Base-by-base conservation (phyloP, 139 green algal genomes). In the Chlorokybus atmophyticus region DNA sequence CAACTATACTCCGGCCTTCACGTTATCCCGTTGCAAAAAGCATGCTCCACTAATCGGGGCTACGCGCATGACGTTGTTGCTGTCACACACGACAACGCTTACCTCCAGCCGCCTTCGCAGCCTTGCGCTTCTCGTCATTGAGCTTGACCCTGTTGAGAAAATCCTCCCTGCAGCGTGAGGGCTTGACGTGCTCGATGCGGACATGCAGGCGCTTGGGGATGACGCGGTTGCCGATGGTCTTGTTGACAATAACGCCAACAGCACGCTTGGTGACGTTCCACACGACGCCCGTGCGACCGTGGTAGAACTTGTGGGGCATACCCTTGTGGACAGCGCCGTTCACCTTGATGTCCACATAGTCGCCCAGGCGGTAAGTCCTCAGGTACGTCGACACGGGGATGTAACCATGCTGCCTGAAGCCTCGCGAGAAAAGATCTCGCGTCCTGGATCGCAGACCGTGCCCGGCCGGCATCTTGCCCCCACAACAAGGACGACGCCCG, bases 291-390 rank as follows among this genome's bases (percentile, higher is more conserved):
- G 90, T 95, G 71, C 85, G 84, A 62, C 90, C 90, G 56, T 97
- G 90, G 81, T 98, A 98, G 71, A 80, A 90, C 80, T 97, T 96
- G 82, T 90, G 81, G 8, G 91, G 90, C 90, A 98, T 97, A 62
- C 91, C 91, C 83, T 94, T 79, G 52, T 97, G 90, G 56, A 96
- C 82, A 25, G 88, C 81, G 47, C 76, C 68, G 73, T 98, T 94
- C 44, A 93, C 86, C 73, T 95, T 96, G 73, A 98, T 89, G 79
- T 95, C 89, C 19, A 98, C 88, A 71, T 90, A 93, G 75, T 98
- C 88, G 28, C 91, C 91, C 32, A 98, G 52, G 77, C 87, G 93
- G 79, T 88, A 97, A 53, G 52, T 86, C 41, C 84, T 82, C 75
- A 98, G 81, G 81, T 97, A 96, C 5, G 73, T 85, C 39, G 79